Percentiles rank a stretch among this genome's conserved stretches.
phyloP scores from a whole-genome alignment of 2,329 filamentous ascomycete genomes.

The Gliomastix tumulicola region DNA sequence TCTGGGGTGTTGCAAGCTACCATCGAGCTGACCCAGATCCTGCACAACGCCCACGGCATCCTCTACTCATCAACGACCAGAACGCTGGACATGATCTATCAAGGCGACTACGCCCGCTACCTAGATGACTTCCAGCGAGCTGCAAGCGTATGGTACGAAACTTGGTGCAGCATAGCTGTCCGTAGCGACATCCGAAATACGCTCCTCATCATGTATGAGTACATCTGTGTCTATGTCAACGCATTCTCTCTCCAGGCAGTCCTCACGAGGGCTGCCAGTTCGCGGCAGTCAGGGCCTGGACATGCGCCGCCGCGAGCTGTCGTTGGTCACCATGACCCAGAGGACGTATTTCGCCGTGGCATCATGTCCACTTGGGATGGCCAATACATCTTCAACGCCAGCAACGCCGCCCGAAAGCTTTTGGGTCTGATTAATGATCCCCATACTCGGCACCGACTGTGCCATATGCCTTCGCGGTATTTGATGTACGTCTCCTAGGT shows the following conservation, averaged over 20 bases:
- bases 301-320: too few relatives aligned
- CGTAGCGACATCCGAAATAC: conserved; percentile 1
- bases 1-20: conserved; percentile 3
- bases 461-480: conserved; percentile 3
- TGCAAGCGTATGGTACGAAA: conserved; percentile 1
- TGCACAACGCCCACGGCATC: conserved; percentile 5
- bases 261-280: conserved; percentile 1
- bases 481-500: conserved; percentile 2
- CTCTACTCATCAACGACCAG: conserved; percentile 1
- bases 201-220: conserved; percentile 4
- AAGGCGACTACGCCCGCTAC: conserved; percentile 4
- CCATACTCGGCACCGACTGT: conserved; percentile 1
- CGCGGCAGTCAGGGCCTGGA: too few relatives aligned
- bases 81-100: not conserved
- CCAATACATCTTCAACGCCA: conserved; percentile 4
- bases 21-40: conserved; percentile 4
- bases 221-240: conserved; percentile 3
- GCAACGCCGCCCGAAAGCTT: conserved; percentile 2
- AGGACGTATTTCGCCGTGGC: conserved; percentile 1
- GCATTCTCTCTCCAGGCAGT: conserved; percentile 5
- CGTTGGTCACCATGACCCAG: too few relatives aligned
- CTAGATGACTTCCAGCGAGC: conserved; percentile 4
- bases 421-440: conserved; percentile 1
- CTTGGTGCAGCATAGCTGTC: not conserved
- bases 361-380: conserved; percentile 4